Evolutionary conservation across 1,284 basidiomycete genomes (phyloP), one percentile per base, ranked within the genome.

Genomic region (Gomphus bonarii): DNA sequence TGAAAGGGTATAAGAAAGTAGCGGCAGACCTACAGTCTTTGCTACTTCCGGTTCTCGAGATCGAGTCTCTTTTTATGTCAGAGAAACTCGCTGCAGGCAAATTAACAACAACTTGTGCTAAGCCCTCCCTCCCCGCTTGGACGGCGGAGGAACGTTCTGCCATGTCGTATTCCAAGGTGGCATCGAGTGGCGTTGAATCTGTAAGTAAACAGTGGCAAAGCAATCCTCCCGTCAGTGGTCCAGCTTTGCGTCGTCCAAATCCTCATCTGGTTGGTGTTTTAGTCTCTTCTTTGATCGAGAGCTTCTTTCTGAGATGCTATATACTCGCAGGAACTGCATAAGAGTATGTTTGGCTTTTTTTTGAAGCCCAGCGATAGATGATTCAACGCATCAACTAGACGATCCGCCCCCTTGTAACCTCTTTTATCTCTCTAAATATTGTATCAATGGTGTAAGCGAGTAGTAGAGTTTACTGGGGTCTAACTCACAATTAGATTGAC

Each of bases 21-120:
- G 84, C 83, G 5, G 65, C 72, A 43, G 79, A 81, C 61, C 80
- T 85, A 59, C 71, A 71, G 55, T 75, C 78, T 28, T 76, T 85
- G 36, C 38, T 6, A 3, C 38, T 40, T 40, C 38, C 38, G 2
- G 70, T 72, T 30, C 71, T 85, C 57, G 72, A 72, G 12, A 75
- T 85, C 54, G 75, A 80, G 16, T 74, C 81, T 55, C 73, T 89
- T 44, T 88, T 88, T 67, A 74, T 85, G 60, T 56, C 74, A 12
- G 72, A 80, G 48, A 85, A 85, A 64, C 63, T 79, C 63, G 10
- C 55, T 22, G 12, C 14, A 30, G 25, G 7, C 18, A 22, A 16
- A 38, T 40, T 12, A 16, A 6, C 38, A 40, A 40, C 14, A 16
- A 16, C 14, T 28, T 30, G 18, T 30, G 10, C 4, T n/a, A 12